A percentile compares a stretch with the other conserved stretches of the same genome.
phyloP scores from a whole-genome alignment of 1,139 yeast species.

The Petasospora rhodanensis region DNA sequence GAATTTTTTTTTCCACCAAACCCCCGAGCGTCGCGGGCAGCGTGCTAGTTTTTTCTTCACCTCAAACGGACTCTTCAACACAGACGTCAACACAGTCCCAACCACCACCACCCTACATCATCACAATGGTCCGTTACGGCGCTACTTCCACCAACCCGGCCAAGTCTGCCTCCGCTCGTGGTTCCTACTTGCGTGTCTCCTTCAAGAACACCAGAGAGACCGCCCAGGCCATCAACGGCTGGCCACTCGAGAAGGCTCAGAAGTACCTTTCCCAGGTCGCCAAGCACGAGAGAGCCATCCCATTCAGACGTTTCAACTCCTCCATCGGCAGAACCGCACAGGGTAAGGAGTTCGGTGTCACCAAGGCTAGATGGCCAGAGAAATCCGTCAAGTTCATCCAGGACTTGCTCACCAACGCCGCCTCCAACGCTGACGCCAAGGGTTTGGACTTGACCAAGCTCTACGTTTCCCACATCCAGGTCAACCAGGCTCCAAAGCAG shows the following conservation, averaged over 20 bases:
- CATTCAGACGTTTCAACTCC: conserved; percentile 96
- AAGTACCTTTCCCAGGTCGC: conserved; percentile 93
- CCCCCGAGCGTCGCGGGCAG: no score
- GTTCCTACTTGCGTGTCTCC: conserved; percentile 98
- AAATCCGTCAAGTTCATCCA: conserved; percentile 95
- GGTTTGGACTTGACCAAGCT: conserved; percentile 95
- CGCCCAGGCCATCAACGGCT: conserved; percentile 96
- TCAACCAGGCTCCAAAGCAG: conserved; percentile 99
- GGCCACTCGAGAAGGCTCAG: conserved; percentile 96
- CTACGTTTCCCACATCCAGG: conserved; percentile 97
- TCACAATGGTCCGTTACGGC: conserved; percentile 88
- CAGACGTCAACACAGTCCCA: no score
- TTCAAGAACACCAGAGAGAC: conserved; percentile 99
- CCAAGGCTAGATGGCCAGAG: conserved; percentile 99
- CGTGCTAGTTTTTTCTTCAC: conserved; percentile 6
- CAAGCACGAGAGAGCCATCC: conserved; percentile 99
- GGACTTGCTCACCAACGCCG: conserved; percentile 95
- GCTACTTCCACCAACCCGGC: conserved; percentile 99
- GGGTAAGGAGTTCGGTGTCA: conserved; percentile 99
- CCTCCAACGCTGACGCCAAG: conserved; percentile 98
- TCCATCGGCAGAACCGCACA: conserved; percentile 99
- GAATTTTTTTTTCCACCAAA: no score
- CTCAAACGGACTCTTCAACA: no score
- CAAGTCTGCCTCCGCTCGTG: conserved; percentile 99
- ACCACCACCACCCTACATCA: conserved; percentile 6